Evolutionary conservation across 2,329 filamentous ascomycete genomes (phyloP).

Genomic region (Alternaria rosae): DNA sequence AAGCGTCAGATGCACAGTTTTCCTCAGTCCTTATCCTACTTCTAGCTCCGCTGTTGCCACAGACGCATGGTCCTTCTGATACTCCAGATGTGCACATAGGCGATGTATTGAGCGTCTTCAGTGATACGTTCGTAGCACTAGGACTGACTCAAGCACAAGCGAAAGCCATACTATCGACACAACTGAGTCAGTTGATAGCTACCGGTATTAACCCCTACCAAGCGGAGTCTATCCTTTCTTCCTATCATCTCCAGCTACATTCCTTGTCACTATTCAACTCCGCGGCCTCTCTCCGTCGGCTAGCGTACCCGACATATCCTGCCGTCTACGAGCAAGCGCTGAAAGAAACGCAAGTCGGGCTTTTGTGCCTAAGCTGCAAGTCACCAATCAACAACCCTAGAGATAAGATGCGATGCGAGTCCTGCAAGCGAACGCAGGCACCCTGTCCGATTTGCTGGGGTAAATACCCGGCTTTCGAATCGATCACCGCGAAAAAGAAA

Average conservation of each 20-base stretch:
- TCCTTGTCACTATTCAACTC: slow-evolving; percentile 57
- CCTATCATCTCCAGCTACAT: slow-evolving; percentile 65
- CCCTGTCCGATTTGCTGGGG: slow-evolving; percentile 56
- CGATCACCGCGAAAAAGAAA: slow-evolving; percentile 40
- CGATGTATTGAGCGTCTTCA: slow-evolving; percentile 49
- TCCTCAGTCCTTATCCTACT: slow-evolving; percentile 57
- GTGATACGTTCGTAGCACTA: slow-evolving; percentile 49
- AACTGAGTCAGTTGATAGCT: slow-evolving; percentile 51
- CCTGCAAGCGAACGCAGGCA: slow-evolving; percentile 55
- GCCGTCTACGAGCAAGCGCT: slow-evolving; percentile 65
- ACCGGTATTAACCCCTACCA: slow-evolving; percentile 59
- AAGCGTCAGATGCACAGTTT: slow-evolving; percentile 56
- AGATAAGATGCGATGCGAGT: slow-evolving; percentile 60
- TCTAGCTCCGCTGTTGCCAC: slow-evolving; percentile 55
- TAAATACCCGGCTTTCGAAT: slow-evolving; percentile 53
- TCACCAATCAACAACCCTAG: slow-evolving; percentile 62
- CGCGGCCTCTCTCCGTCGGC: slow-evolving; percentile 64
- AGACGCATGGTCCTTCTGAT: slow-evolving; percentile 46
- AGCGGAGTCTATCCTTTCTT: slow-evolving; percentile 62
- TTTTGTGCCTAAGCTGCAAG: slow-evolving; percentile 65
- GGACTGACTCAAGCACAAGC: slow-evolving; percentile 50
- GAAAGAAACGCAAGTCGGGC: slow-evolving; percentile 61
- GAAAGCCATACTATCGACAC: slow-evolving; percentile 50
- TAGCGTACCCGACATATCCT: slow-evolving; percentile 63
- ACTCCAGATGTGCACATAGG: slow-evolving; percentile 36